Evolutionary conservation across 2,329 filamentous ascomycete genomes (phyloP), one percentile per base, ranked within the genome.

Genomic region (Beauveria asiatica): DNA sequence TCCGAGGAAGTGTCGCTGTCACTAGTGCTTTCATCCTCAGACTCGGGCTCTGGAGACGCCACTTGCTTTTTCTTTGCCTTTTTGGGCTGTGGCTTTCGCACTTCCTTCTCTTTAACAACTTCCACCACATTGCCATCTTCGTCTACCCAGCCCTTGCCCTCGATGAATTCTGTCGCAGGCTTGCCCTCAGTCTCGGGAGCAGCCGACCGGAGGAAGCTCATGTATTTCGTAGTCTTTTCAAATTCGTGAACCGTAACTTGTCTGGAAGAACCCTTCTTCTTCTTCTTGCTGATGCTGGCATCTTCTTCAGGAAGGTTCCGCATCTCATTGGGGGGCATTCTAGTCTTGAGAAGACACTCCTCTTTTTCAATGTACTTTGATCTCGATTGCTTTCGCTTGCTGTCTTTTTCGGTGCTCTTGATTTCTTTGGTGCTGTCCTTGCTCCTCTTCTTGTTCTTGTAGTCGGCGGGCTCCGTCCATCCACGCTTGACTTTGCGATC

Each of bases 121-220:
- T 95, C 89, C 2, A 96, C 83, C 1, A 97, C 76, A 59, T 86
- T 84, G 6, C 92, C 92, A 17, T 87, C 78, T 63, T 85, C 83
- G 67, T 96, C 88, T 0, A 96, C 82, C 93, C 94, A 97, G 1
- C 93, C 93, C 68, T 89, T 87, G 23, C 88, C 92, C 58, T 96
- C 88, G 45, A 94, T 82, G 70, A 87, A 97, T 60, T 87, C 85
- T 2, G 74, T 74, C 1, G 73, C 74, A 1, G 75, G 71, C 5
- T 76, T 73, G 46, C 70, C 78, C 16, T 63, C 57, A 16, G 60
- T 63, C 42, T 69, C 67, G 11, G 69, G 68, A 27, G 60, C 65
- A 2, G 66, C 50, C 6, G 79, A 77, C 70, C 90, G 90, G 61
- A 97, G 73, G 70, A 96, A 97, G 5, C 83, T 88, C 0, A 92